phyloP scores from a whole-genome alignment of 2,329 filamentous ascomycete genomes.

The Didymella arachidicola region DNA sequence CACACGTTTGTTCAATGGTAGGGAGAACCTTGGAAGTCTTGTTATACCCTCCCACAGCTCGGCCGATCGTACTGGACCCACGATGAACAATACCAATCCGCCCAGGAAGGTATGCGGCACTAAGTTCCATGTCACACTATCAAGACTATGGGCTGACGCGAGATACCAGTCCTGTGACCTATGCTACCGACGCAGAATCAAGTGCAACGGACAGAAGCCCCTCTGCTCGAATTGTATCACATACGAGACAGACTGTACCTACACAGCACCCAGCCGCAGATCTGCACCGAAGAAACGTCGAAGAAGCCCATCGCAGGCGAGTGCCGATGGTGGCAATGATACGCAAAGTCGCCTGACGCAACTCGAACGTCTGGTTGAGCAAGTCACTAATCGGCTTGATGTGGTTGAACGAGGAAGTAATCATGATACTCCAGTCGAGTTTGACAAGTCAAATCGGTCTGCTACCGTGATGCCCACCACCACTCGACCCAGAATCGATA shows the following conservation, averaged over 20 bases:
- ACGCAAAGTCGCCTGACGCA: not conserved
- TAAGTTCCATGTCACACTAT: not conserved
- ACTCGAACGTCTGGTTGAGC: not conserved
- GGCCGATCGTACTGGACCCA: not conserved
- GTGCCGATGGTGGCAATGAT: not conserved
- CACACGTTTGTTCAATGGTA: no score
- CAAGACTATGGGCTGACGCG: not conserved
- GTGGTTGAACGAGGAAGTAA: not conserved
- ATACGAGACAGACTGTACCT: not conserved
- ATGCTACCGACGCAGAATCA: not conserved
- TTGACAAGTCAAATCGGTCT: not conserved
- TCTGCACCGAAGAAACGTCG: not conserved
- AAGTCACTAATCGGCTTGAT: not conserved
- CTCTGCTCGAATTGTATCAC: not conserved
- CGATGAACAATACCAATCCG: not conserved
- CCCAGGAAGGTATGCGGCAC: not conserved
- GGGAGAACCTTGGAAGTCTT: no score
- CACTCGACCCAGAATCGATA: not conserved
- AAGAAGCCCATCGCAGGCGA: not conserved
- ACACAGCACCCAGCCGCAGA: not conserved
- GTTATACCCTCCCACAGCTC: not conserved
- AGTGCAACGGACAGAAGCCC: not conserved
- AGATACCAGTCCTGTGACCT: not conserved
- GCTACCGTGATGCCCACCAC: not conserved
- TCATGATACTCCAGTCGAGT: not conserved